Base-by-base conservation (phyloP, 2,329 filamentous ascomycete species). In the Chalaropsis ovoidea region DNA sequence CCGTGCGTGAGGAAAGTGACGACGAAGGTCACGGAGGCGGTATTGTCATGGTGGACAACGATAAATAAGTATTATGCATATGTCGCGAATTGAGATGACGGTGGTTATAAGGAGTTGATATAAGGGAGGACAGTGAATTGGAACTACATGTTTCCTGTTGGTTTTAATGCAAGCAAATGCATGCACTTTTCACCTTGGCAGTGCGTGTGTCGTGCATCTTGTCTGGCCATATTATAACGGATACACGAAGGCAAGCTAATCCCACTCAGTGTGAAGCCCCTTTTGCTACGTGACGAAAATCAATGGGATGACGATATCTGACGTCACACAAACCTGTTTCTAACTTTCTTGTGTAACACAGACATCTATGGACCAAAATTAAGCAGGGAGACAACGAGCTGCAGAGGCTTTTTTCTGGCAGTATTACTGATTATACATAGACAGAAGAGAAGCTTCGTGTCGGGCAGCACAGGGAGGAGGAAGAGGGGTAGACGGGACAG, bases 11-110 rank as follows among this genome's bases (percentile, higher is more conserved):
- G 24, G 54, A 67, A 11, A 65, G 64, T 52, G 63, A 67, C 11
- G 63, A 60, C 1, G 66, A 67, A 35, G 56, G 24, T 42, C 58
- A 63, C 31, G 66, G 66, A 19, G 47, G 35, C 3, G 47, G 54
- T 8, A 67, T 67, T 45, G 41, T 41, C 39, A 63, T 67, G 66
- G 39, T 67, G 42, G 61, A 67, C 54, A 67, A 67, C 31, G 66
- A 67, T 39, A 45, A 39, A 35, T 54, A 7, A 58, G 7, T 35
- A 19, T 39, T 35, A 4, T 7, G 6, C 10, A 19, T 6, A n/a
- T 19, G 45, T 15, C 1, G 4, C 8, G 35, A 39, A 22, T 35
- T 41, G 41, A 22, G 31, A 41, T 1, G 4, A 7, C 8, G 8
- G 35, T 7, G 35, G 35, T 6, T 39, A 10, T 39, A 10, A 10